These are phyloP conservation scores for Pichia eremophila DNA, from an alignment of 805 yeast species.

Conservation along the genomic window DNA sequence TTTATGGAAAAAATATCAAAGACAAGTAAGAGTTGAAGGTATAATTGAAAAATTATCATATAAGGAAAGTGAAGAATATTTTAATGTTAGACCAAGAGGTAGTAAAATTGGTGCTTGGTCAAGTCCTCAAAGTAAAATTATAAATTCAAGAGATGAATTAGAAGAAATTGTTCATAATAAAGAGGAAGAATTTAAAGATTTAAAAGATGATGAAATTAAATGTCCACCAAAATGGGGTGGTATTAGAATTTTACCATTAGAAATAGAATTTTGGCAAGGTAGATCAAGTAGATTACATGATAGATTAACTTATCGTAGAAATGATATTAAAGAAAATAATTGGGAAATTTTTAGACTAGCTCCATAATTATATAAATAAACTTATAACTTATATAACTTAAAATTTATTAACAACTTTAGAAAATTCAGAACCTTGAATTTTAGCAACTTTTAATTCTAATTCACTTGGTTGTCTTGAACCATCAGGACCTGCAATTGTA, in stretches of 20 bases:
- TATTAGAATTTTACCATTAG: conserved; percentile 74
- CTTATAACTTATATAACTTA: neutral
- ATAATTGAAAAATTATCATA: conserved; percentile 59
- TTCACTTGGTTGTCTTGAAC: conserved; percentile 57
- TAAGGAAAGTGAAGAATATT: conserved; percentile 71
- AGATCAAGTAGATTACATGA: conserved; percentile 85
- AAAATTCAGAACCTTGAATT: conserved; percentile 62
- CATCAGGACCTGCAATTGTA: conserved; percentile 66
- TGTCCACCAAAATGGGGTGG: conserved; percentile 98
- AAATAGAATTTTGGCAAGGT: conserved; percentile 97
- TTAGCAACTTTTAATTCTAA: conserved; percentile 56
- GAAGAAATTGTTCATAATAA: conserved; percentile 40
- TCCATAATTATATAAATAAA: conserved; percentile 31
- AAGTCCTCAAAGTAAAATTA: conserved; percentile 69
- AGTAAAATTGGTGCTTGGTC: conserved; percentile 97
- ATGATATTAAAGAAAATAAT: conserved; percentile 28
- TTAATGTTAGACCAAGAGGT: conserved; percentile 82
- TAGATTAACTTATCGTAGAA: conserved; percentile 64
- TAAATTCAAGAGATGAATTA: conserved; percentile 52
- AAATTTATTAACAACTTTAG: conserved; percentile 31
- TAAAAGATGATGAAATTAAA: conserved; percentile 54
- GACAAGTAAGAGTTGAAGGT: conserved; percentile 94
- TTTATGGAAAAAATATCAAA: conserved; percentile 85
- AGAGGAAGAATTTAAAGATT: conserved; percentile 48
- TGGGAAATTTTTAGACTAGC: conserved; percentile 69